Evolutionary conservation across 345 rosid genomes (phyloP), one percentile per base, ranked within the genome.

Genomic region (Chamaenerion angustifolium): DNA sequence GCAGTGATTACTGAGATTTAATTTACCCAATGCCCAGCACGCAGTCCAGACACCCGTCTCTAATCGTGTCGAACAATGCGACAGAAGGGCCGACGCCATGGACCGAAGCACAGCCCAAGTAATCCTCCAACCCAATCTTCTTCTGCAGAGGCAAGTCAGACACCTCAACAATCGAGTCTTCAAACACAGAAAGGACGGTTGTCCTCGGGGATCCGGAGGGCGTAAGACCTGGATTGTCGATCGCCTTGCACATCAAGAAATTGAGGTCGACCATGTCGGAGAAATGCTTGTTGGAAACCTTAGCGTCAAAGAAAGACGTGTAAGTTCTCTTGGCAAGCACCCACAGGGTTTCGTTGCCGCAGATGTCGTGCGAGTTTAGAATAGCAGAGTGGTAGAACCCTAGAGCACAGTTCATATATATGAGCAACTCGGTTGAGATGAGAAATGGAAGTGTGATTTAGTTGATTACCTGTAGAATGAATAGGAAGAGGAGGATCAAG

Each of bases 381-480:
- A 80, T 76, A 6, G 77, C 87, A 0, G 95, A 68, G 56, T 85
- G 95, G 59, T 88, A 88, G 62, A 82, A 85, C 35, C 97, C 95
- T 85, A 59, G 27, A 14, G 12, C 19, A n/a, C 58, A 12, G 17
- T 23, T 12, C 42, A 44, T 17, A 31, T 16, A 31, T 8, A 31
- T 21, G 25, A 21, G 25, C 25, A 1, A 4, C 4, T 21, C 25
- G 25, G 10, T 31, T 31, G 37, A 31, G 37, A 8, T 5, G 7
- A 31, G 37, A 31, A 31, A 31, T 31, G 37, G 10, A 31, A 31
- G 37, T 31, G 37, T 31, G 8, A 31, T 31, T 21, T 4, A 1
- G 13, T 8, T 19, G 11, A 56, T 57, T 65, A 82, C 95, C 95
- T 2, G 74, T 67, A 54, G 78, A 74, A 53, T 74, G 51, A 11